phyloP scores from a whole-genome alignment of 2,329 filamentous ascomycete genomes.

The Sarocladium oryzae region DNA sequence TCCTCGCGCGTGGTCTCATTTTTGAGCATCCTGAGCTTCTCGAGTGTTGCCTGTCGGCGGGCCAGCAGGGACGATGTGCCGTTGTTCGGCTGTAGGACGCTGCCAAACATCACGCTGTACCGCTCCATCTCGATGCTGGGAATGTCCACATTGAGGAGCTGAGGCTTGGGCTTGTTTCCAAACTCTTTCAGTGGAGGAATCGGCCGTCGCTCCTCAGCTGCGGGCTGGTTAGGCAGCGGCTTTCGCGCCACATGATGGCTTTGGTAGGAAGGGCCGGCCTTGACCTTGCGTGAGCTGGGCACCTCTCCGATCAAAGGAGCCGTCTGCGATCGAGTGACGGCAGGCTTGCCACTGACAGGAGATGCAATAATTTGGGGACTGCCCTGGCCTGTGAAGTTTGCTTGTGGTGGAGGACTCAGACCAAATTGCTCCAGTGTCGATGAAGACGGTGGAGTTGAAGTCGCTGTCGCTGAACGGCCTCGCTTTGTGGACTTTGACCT shows the following conservation, averaged over 20 bases:
- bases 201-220: background rate
- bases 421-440: slow-evolving; percentile 23
- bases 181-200: background rate
- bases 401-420: background rate
- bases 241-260: background rate
- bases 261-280: background rate
- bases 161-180: background rate
- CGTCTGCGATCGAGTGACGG: slow-evolving; percentile 34
- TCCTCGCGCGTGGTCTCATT: slow-evolving; percentile 32
- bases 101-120: slow-evolving; percentile 90
- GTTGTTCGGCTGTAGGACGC: slow-evolving; percentile 49
- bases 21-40: slow-evolving; percentile 49
- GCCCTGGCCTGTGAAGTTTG: slow-evolving; percentile 11
- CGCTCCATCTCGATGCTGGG: slow-evolving; percentile 76
- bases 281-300: background rate
- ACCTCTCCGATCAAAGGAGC: slow-evolving; percentile 21
- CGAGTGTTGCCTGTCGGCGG: slow-evolving; percentile 52
- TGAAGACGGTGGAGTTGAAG: background rate
- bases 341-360: slow-evolving; percentile 2
- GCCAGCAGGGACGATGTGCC: slow-evolving; percentile 36
- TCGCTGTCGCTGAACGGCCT: background rate
- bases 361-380: slow-evolving; percentile 3
- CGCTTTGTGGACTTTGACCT: slow-evolving; percentile 29
- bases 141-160: slow-evolving; percentile 69
- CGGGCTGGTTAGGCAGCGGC: background rate